These are phyloP conservation scores for Micractinium sp. DNA, from an alignment of 139 green algal genomes.

Conservation along the genomic window DNA sequence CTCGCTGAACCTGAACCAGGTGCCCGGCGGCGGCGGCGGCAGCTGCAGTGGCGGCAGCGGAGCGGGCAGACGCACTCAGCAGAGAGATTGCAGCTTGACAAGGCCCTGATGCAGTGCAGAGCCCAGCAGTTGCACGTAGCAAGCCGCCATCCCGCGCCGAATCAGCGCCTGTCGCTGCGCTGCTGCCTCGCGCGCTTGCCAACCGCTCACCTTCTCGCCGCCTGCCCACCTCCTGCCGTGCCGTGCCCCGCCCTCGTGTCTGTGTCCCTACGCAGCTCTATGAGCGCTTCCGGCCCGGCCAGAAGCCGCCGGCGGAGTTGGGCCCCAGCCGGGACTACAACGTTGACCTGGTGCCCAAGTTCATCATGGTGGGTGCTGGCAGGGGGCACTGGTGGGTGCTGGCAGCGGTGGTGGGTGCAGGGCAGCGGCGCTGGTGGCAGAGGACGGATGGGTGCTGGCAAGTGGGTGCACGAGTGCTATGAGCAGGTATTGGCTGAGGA, in stretches of 20 bases:
- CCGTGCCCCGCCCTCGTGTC: not conserved
- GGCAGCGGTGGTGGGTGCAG: no score
- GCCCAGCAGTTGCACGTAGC: not conserved
- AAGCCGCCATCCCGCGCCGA: not conserved
- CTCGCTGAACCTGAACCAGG: slow-evolving; percentile 95
- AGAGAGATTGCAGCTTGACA: not conserved
- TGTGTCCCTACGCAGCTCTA: slow-evolving; percentile 78
- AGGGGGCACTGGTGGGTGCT: no score
- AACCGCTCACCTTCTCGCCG: not conserved
- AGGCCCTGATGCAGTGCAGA: not conserved
- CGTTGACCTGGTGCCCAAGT: slow-evolving; percentile 98
- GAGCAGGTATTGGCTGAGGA: no score
- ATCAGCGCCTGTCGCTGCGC: not conserved
- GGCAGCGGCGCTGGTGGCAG: no score
- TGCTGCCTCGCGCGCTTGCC: not conserved
- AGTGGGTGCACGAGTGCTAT: no score
- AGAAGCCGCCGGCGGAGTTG: slow-evolving; percentile 69
- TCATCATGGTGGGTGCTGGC: slow-evolving; percentile 90
- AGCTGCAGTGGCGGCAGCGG: not conserved
- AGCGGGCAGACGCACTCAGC: not conserved
- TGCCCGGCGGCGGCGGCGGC: slow-evolving; percentile 26
- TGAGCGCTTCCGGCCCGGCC: slow-evolving; percentile 86
- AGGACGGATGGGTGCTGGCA: no score
- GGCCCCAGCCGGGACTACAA: slow-evolving; percentile 96
- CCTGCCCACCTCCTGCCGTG: not conserved